Evolutionary conservation across 2,329 filamentous ascomycete species (phyloP).

Genomic region (Talaromyces sp.): DNA sequence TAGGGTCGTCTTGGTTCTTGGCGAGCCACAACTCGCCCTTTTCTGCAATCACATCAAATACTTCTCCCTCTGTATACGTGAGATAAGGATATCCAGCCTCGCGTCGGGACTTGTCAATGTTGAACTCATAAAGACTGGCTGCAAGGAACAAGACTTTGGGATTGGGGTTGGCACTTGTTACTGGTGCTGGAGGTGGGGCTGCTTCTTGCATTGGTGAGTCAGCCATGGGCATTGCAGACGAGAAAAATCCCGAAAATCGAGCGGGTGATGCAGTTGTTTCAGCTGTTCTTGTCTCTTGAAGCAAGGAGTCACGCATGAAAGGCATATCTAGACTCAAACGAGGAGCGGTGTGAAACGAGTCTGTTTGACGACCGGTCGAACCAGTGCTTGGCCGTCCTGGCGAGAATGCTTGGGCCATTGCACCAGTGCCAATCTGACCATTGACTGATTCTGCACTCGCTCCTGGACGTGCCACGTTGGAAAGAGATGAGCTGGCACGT

Average conservation of each 20-base stretch:
- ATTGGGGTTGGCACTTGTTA: slow-evolving; percentile 38
- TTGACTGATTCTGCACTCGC: slow-evolving; percentile 54
- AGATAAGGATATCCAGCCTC: slow-evolving; percentile 96
- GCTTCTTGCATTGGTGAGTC: slow-evolving; percentile 52
- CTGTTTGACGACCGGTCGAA: slow-evolving; percentile 23
- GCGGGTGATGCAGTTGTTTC: slow-evolving; percentile 40
- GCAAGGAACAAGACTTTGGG: slow-evolving; percentile 80
- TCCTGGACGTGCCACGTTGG: slow-evolving; percentile 42
- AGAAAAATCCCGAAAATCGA: slow-evolving; percentile 75
- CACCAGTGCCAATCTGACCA: slow-evolving; percentile 45
- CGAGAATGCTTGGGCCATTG: slow-evolving; percentile 46
- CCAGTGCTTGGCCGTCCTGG: slow-evolving; percentile 47
- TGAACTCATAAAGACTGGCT: slow-evolving; percentile 93
- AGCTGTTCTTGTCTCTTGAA: slow-evolving; percentile 27
- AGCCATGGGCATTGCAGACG: slow-evolving; percentile 77
- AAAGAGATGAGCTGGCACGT: slow-evolving; percentile 56
- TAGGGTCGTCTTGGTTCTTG: slow-evolving; percentile 88
- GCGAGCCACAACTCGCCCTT: slow-evolving; percentile 98
- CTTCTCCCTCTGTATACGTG: slow-evolving; percentile 92
- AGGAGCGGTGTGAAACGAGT: slow-evolving; percentile 40
- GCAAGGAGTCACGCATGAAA: slow-evolving; percentile 41
- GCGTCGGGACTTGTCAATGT: slow-evolving; percentile 85
- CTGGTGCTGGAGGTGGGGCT: slow-evolving; percentile 42
- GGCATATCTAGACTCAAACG: slow-evolving; percentile 46
- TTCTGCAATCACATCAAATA: slow-evolving; percentile 89